Evolutionary conservation across 169 alveolate species (phyloP).

Genomic region (Eimeria zaria): DNA sequence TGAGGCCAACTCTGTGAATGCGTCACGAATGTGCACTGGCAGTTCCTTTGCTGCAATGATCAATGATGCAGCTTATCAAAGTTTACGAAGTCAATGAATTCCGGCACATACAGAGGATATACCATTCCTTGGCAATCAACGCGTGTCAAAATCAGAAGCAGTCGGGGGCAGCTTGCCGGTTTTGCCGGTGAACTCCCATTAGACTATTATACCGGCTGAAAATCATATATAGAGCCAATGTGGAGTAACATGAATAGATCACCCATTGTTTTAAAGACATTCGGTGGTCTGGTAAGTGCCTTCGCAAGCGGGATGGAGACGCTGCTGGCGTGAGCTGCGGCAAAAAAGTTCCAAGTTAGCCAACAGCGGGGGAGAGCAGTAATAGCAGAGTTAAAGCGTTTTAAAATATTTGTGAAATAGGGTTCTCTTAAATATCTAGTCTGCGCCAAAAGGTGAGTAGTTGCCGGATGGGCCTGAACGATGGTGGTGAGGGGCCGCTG

Average conservation of each 20-base stretch:
- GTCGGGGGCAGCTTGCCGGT: not conserved
- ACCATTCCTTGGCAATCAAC: not conserved
- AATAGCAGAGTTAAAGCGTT: not conserved
- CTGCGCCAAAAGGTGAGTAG: not conserved
- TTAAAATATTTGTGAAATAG: not conserved
- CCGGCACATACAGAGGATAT: not conserved
- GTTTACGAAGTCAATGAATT: not conserved
- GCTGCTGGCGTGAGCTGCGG: not conserved
- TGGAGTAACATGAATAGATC: not conserved
- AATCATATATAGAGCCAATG: not conserved
- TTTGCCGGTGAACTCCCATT: constrained; percentile 1
- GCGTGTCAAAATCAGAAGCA: not conserved
- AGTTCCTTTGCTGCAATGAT: not conserved
- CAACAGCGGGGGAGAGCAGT: not conserved
- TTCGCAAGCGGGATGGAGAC: not conserved
- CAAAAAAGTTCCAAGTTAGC: not conserved
- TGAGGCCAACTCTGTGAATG: not conserved
- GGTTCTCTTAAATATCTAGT: not conserved
- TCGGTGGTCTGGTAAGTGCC: not conserved
- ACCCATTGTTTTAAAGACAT: not conserved
- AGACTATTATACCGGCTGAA: not conserved
- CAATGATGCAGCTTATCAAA: not conserved
- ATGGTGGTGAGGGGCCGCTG: constrained; percentile 65
- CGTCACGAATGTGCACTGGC: not conserved
- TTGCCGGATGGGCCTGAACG: not conserved